A percentile compares a stretch with the other conserved stretches of the same genome.
These are phyloP conservation scores for Zoysia japonica DNA, from an alignment of 176 grass and related monocot genomes.

Conservation along the genomic window DNA sequence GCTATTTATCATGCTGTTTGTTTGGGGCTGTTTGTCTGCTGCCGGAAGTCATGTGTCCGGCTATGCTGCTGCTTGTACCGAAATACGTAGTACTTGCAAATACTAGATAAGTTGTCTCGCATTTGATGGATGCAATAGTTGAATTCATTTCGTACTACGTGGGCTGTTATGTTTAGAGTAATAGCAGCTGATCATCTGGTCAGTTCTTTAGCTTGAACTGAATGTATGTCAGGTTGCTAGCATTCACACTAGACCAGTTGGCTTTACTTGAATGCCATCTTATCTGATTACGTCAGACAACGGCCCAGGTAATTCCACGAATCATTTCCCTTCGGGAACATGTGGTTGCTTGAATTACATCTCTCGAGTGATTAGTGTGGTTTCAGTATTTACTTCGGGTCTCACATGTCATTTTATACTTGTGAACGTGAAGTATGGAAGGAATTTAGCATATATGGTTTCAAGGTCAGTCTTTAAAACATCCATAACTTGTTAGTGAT, in stretches of 20 bases:
- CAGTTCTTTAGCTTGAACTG: not conserved
- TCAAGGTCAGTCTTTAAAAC: conserved; percentile 17
- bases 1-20: conserved; percentile 1
- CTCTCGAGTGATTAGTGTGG: not conserved
- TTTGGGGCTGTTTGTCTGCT: conserved; percentile 1
- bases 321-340: conserved; percentile 20
- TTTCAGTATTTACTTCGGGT: conserved; percentile 11
- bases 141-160: not conserved
- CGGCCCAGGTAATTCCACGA: too few species aligned
- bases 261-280: too few species aligned
- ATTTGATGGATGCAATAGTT: not conserved
- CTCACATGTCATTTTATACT: conserved; percentile 1
- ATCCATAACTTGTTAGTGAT: conserved; percentile 8
- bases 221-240: not conserved
- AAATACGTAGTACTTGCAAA: not conserved
- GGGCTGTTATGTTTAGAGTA: conserved; percentile 9
- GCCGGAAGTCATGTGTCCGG: conserved; percentile 2
- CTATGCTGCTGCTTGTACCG: conserved; percentile 5
- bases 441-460: conserved; percentile 4
- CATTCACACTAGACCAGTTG: not conserved
- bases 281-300: too few species aligned
- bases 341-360: conserved; percentile 2
- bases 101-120: not conserved
- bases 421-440: conserved; percentile 10
- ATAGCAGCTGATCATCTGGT: conserved; percentile 9